Evolutionary conservation across 441 rosid species (phyloP), one percentile per base, ranked within the genome.

Genomic region (Gossypium lobatum): DNA sequence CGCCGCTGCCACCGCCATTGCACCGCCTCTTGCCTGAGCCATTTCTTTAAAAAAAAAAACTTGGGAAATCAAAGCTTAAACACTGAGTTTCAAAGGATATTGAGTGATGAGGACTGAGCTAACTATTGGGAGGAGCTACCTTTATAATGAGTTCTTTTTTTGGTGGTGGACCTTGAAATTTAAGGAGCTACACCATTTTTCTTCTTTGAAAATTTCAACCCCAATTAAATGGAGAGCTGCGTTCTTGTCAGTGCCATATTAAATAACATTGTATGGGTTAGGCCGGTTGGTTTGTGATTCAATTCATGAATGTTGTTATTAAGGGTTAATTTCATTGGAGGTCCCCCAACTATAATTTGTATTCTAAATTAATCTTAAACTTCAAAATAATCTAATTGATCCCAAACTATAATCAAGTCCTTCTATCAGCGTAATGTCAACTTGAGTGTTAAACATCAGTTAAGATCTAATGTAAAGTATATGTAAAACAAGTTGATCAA

Each of bases 1-100:
- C 23, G 58, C 0, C 13, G 75, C 48, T 3, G 25, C 34, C 18
- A 57, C 69, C 3, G 39, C 37, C 66, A 71, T 42, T 80, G 89
- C 89, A 82, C 85, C 79, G 81, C 86, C 80, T 84, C 83, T 87
- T 78, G 84, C 87, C 85, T 61, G 45, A 20, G 6, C 75, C 77
- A 76, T 79, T 14, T 48, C n/a, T 42, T 14, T 1, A 23, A 23
- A 23, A 6, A 8, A 7, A 6, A 54, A 7, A 55, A 18, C 9
- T 50, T 1, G 13, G 7, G n/a, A 37, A 73, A 61, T 25, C 23
- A 13, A 10, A n/a, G 54, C 55, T 8, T 39, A 11, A 23, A 17
- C 6, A 18, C 6, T 11, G 58, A 72, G 39, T 42, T 58, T 16
- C 21, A 23, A 18, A 31, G 17, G 71, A 57, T 21, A 31, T 10